A percentile compares a stretch with the other conserved stretches of the same genome.
Evolutionary conservation across 1,139 yeast genomes (phyloP).

Genomic region (Taphrina deformans): DNA sequence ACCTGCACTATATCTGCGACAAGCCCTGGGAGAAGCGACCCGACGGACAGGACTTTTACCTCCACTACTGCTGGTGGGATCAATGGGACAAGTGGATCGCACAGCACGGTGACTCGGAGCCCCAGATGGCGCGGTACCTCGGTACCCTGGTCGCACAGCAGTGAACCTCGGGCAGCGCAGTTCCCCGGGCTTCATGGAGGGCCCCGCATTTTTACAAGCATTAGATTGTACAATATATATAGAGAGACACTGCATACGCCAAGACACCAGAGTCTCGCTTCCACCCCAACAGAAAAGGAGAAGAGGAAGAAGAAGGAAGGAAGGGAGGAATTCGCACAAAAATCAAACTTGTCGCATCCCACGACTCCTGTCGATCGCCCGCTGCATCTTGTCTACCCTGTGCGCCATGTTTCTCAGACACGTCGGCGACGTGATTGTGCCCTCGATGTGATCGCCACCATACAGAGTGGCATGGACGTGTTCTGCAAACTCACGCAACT

Average conservation of each 20-base stretch:
- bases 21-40: slow-evolving; percentile 56
- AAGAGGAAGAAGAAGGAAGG: not conserved
- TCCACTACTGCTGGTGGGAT: slow-evolving; percentile 21
- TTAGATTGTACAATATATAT: not conserved
- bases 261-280: not conserved
- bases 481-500: slow-evolving; percentile 34
- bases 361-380: slow-evolving; percentile 14
- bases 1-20: slow-evolving; percentile 55
- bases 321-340: not conserved
- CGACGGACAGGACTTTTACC: slow-evolving; percentile 9
- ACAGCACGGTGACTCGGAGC: not conserved
- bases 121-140: not conserved
- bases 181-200: too few relatives aligned
- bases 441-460: slow-evolving; percentile 34
- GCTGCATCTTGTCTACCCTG: slow-evolving; percentile 28
- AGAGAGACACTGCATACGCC: not conserved
- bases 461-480: slow-evolving; percentile 32
- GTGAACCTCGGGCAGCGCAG: too few relatives aligned
- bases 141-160: slow-evolving; percentile 3
- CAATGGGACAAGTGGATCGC: slow-evolving; percentile 14
- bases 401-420: slow-evolving; percentile 31
- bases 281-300: not conserved
- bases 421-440: slow-evolving; percentile 16
- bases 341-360: not conserved
- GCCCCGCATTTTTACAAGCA: not conserved